A percentile compares a stretch with the other conserved stretches of the same genome.
Conservation (phyloP, 306 rosid genomes). For the Biancaea sappan region DNA sequence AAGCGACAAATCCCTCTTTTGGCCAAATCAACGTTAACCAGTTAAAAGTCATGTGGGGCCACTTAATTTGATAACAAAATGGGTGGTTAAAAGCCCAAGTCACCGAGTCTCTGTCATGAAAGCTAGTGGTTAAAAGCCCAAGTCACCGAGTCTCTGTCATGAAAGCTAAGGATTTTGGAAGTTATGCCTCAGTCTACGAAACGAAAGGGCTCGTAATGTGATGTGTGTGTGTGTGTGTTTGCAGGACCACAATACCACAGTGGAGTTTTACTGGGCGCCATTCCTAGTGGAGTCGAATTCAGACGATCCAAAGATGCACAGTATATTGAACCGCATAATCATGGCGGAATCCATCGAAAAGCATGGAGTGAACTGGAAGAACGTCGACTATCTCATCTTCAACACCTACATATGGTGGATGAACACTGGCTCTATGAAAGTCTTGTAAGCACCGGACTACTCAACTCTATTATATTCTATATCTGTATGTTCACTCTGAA, state of each 20-base stretch:
- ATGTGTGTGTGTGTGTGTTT: neutral
- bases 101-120: constrained; percentile 21
- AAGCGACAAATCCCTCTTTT: no score
- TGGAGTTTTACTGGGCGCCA: constrained; percentile 98
- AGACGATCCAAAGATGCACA: constrained; percentile 86
- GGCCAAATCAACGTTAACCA: neutral
- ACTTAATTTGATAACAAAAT: constrained; percentile 14
- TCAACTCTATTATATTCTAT: neutral
- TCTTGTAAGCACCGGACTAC: constrained; percentile 61
- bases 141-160: constrained; percentile 17
- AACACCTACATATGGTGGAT: constrained; percentile 99
- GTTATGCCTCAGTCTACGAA: neutral
- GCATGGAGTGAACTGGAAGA: constrained; percentile 80
- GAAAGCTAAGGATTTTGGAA: no score
- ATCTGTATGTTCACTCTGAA: neutral
- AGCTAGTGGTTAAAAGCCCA: neutral
- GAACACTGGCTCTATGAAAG: constrained; percentile 81
- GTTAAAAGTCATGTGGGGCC: neutral
- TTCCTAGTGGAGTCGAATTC: constrained; percentile 95
- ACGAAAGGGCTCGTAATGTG: no score
- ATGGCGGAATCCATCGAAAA: constrained; percentile 89
- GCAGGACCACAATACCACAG: constrained; percentile 83
- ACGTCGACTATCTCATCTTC: constrained; percentile 77
- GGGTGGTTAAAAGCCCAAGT: neutral
- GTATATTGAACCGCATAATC: constrained; percentile 80